A percentile compares a stretch with the other conserved stretches of the same genome.
Conservation (phyloP, 257 asterid genomes). For the Solanum peruvianum region DNA sequence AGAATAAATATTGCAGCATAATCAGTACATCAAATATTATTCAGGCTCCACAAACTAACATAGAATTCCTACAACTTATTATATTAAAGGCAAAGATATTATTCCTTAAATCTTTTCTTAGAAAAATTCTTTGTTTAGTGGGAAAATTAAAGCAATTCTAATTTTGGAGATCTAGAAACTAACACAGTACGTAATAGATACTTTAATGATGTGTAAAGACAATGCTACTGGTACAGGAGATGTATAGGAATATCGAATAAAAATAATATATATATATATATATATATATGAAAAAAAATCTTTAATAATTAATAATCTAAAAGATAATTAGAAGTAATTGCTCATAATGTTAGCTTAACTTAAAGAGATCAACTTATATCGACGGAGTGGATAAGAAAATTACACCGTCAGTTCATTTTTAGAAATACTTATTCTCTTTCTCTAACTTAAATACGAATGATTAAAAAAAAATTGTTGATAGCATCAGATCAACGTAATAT, state of each 20-base stretch:
- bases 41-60: too few relatives aligned
- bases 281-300: background rate
- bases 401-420: too few relatives aligned
- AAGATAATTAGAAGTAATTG: background rate
- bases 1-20: too few relatives aligned
- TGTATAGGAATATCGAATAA: background rate
- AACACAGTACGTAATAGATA: background rate
- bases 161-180: background rate
- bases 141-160: background rate
- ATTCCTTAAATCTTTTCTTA: background rate
- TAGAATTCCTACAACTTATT: background rate
- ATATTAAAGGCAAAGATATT: background rate
- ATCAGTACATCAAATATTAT: too few relatives aligned
- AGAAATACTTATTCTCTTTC: too few relatives aligned
- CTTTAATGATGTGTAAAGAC: background rate
- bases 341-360: background rate
- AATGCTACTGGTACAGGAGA: background rate
- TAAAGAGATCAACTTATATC: too few relatives aligned
- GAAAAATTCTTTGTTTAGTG: background rate
- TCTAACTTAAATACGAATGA: too few relatives aligned
- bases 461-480: too few relatives aligned
- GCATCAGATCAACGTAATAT: background rate
- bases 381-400: too few relatives aligned
- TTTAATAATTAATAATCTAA: background rate
- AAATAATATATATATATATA: background rate